A percentile compares a stretch with the other conserved stretches of the same genome.
phyloP scores from a whole-genome alignment of 1,139 yeast species.

The Suhomyces bokatorum region DNA sequence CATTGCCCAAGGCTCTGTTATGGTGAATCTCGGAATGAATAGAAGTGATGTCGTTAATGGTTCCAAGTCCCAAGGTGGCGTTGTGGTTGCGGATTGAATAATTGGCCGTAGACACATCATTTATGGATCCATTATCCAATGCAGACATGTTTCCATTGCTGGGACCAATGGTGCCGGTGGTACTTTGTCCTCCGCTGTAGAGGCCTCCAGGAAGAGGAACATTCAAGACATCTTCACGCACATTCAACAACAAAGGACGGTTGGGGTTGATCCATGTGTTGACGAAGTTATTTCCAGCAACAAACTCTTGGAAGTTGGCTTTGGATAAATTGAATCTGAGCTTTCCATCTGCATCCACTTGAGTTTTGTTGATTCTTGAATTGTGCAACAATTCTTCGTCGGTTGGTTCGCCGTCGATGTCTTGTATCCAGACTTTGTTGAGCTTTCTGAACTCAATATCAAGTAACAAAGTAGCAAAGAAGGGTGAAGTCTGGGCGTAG shows the following conservation, averaged over 20 bases:
- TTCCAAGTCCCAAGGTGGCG: conserved; percentile 39
- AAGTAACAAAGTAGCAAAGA: conserved; percentile 24
- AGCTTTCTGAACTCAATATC: conserved; percentile 33
- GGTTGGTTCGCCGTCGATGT: conserved; percentile 24
- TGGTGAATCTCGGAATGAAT: conserved; percentile 40
- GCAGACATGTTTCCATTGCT: conserved; percentile 1
- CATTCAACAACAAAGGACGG: conserved; percentile 26
- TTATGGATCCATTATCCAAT: conserved; percentile 4
- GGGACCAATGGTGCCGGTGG: conserved; percentile 5
- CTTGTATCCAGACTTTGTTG: conserved; percentile 33
- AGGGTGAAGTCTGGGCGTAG: conserved; percentile 28
- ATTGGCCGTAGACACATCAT: conserved; percentile 8
- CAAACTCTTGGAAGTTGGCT: conserved; percentile 32
- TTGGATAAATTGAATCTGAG: conserved; percentile 15
- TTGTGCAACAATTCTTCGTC: conserved; percentile 19
- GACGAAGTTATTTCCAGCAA: conserved; percentile 32
- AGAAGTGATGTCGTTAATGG: conserved; percentile 43
- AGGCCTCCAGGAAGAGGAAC: neutral
- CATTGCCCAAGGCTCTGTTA: conserved; percentile 9
- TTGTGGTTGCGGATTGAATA: conserved; percentile 11
- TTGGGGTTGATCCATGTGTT: conserved; percentile 37
- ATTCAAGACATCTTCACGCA: conserved; percentile 1
- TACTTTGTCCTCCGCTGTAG: conserved; percentile 9
- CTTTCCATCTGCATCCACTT: conserved; percentile 10
- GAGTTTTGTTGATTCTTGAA: conserved; percentile 4